Base-by-base conservation (phyloP, 371 early-diverging fungal species). In the Mucor racemosus region DNA sequence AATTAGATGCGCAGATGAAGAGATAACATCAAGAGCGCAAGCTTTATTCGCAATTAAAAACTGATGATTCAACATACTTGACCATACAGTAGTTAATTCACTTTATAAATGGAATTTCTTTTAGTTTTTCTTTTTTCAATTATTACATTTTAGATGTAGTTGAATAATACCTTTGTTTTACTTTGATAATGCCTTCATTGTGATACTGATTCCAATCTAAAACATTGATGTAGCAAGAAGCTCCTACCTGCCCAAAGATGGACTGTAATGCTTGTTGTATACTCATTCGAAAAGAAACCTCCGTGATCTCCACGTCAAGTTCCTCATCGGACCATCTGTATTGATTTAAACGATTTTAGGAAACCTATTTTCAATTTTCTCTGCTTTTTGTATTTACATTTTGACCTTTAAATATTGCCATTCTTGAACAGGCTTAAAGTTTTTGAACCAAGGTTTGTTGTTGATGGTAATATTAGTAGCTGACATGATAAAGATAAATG, bases 271-370 rank as follows among this genome's bases (percentile, higher is more conserved):
- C 81, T 61, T 81, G 80, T 36, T 79, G 77, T 39, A 84, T 76
- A 36, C 71, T 75, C 80, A 81, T 81, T 42, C 84, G 75, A 40
- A 84, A 79, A 5, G 81, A 71, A 4, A 81, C 56, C 42, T 80
- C 79, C 4, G 78, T 78, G 39, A 78, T 73, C 53, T 59, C 63
- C 5, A 69, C 66, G 31, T 65, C 44, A 7, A 72, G 58, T 39
- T 69, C 68, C 33, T 70, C 70, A 35, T 76, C 80, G 14, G 78
- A 82, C 74, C 73, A 75, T 62, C 78, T 81, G 62, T 60, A 19
- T 33, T 5, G 33, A 17, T 26, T 26, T 11, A 58, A 35, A 58
- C 6, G 10, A 8, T 4, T 8, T 15, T 48, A 34, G 17, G 15
- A n/a, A 15, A 8, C 6, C 0, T 14, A 55, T 35, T 13, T 14